Percentiles rank a stretch among this genome's conserved stretches.
These are phyloP conservation scores for Lipomyces starkeyi DNA, from an alignment of 805 yeast genomes.

Conservation along the genomic window DNA sequence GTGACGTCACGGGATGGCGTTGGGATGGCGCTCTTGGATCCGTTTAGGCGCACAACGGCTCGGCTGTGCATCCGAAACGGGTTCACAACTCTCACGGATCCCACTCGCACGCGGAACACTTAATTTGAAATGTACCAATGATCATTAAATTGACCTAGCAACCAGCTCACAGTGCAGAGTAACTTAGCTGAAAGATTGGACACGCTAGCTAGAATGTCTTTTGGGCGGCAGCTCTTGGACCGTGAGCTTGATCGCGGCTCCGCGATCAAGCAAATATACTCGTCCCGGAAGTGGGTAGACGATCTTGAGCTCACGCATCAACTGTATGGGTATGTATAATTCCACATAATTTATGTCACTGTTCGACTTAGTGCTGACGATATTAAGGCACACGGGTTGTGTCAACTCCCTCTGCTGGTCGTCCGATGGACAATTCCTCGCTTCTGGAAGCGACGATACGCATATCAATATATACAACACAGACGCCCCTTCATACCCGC, in stretches of 20 bases:
- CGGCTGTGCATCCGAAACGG: no score
- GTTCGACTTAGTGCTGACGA: not conserved
- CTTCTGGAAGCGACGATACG: conserved; percentile 39
- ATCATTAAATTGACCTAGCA: not conserved
- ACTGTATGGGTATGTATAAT: conserved; percentile 25
- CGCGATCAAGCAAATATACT: conserved; percentile 15
- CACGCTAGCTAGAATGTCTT: not conserved
- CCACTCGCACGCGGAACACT: no score
- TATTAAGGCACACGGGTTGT: conserved; percentile 33
- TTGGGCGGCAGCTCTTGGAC: conserved; percentile 9
- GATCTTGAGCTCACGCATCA: conserved; percentile 36
- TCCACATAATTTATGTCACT: not conserved
- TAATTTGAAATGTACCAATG: not conserved
- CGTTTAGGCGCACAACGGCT: no score
- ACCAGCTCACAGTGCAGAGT: not conserved
- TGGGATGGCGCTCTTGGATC: no score
- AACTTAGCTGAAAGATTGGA: not conserved
- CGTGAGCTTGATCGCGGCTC: conserved; percentile 6
- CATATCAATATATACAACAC: conserved; percentile 35
- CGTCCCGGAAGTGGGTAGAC: conserved; percentile 21
- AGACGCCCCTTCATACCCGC: conserved; percentile 24
- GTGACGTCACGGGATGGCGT: no score
- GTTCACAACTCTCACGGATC: no score
- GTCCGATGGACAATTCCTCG: conserved; percentile 31
- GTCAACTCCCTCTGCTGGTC: conserved; percentile 38